Conservation (phyloP, 306 rosid genomes). For the Neltuma alba region DNA sequence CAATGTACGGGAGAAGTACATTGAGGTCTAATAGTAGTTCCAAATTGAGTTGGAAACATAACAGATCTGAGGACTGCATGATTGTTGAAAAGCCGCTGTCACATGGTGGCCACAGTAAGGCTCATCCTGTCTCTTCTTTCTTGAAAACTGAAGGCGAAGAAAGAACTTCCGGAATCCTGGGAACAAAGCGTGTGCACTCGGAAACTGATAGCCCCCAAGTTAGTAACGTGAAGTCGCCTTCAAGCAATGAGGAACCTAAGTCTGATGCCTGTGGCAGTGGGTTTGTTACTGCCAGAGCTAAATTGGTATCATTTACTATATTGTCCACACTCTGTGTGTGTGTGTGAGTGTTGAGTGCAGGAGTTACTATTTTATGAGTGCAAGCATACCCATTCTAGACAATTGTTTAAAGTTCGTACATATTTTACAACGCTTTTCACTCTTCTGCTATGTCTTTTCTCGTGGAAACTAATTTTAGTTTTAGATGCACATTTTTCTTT, state of each 20-base stretch:
- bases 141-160: constrained; percentile 64
- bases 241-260: constrained; percentile 57
- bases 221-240: constrained; percentile 60
- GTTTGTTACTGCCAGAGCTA: constrained; percentile 73
- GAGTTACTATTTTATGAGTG: not conserved
- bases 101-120: constrained; percentile 40
- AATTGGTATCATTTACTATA: constrained; percentile 49
- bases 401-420: no score
- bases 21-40: constrained; percentile 44
- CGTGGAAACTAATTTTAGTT: not conserved
- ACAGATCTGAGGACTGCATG: constrained; percentile 52
- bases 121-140: constrained; percentile 46
- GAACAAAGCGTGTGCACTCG: constrained; percentile 62
- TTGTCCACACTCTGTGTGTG: not conserved
- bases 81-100: constrained; percentile 57
- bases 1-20: constrained; percentile 49
- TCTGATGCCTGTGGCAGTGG: constrained; percentile 50
- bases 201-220: constrained; percentile 62
- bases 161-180: constrained; percentile 44
- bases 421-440: not conserved
- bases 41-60: constrained; percentile 47
- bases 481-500: not conserved
- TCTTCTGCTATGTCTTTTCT: not conserved
- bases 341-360: not conserved
- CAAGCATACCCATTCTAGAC: not conserved